phyloP scores from a whole-genome alignment of 768 basidiomycete species.

The Trametes gibbosa region DNA sequence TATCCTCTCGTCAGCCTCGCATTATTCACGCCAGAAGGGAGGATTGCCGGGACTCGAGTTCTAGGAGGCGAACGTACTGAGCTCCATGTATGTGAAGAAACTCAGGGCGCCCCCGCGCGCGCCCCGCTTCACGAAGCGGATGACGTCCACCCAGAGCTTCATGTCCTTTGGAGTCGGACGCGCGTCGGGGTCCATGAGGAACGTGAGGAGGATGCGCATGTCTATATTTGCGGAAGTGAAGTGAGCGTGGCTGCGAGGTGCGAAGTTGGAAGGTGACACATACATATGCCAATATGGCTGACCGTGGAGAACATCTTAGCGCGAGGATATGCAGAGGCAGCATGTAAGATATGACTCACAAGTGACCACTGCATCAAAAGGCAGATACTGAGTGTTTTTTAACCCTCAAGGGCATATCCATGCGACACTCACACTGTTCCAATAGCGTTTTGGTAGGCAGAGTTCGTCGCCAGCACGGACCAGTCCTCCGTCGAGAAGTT shows the following conservation, averaged over 20 bases:
- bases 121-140: conserved; percentile 50
- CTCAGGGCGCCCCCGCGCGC: conserved; percentile 46
- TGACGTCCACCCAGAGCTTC: conserved; percentile 55
- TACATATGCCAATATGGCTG: conserved; percentile 57
- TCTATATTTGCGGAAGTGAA: conserved; percentile 26
- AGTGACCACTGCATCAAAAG: conserved; percentile 35
- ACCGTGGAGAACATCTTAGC: background rate
- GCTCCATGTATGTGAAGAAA: conserved; percentile 58
- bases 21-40: too few species aligned
- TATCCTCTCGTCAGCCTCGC: too few species aligned
- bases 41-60: too few species aligned
- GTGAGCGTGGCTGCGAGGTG: background rate
- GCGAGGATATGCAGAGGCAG: background rate
- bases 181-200: conserved; percentile 45
- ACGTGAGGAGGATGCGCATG: conserved; percentile 47
- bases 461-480: conserved; percentile 51
- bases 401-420: background rate
- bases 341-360: conserved; percentile 30
- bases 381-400: background rate
- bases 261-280: conserved; percentile 9
- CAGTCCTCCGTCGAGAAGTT: conserved; percentile 56
- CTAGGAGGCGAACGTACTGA: conserved; percentile 40
- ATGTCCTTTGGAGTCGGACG: conserved; percentile 46
- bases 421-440: conserved; percentile 33
- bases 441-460: conserved; percentile 48